Evolutionary conservation across 257 asterid genomes (phyloP).

Genomic region (Solanum piurae): DNA sequence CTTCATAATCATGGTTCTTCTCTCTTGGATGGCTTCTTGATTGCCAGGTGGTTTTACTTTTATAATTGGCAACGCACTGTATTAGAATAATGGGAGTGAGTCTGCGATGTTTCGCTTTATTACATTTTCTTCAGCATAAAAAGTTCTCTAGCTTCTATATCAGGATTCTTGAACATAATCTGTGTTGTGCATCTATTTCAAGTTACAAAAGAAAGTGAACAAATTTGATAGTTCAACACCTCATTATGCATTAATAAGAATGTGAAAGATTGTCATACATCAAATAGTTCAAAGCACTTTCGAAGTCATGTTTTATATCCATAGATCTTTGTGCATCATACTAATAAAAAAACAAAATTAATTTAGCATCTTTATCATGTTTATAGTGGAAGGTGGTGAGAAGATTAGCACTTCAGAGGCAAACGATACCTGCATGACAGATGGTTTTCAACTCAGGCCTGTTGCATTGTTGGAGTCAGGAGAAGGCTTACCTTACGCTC

Average conservation of each 20-base stretch:
- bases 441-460: not conserved
- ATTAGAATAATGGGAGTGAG: not conserved
- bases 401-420: not conserved
- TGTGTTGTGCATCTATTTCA: not conserved
- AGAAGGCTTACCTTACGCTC: conserved; percentile 33
- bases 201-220: not conserved
- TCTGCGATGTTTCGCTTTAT: not conserved
- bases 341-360: not conserved
- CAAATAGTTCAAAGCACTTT: not conserved
- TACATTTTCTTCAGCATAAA: not conserved
- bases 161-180: not conserved
- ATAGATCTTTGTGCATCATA: not conserved
- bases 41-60: not conserved
- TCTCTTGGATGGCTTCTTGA: not conserved
- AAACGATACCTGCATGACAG: not conserved
- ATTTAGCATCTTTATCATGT: not conserved
- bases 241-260: not conserved
- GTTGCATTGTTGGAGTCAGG: conserved; percentile 16
- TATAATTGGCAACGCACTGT: not conserved
- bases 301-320: not conserved
- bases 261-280: not conserved
- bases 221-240: not conserved
- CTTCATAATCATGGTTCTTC: not conserved
- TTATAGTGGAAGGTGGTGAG: not conserved
- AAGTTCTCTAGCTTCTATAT: not conserved